phyloP scores from a whole-genome alignment of 2,329 filamentous ascomycete species.

The Colletotrichum shisoi region DNA sequence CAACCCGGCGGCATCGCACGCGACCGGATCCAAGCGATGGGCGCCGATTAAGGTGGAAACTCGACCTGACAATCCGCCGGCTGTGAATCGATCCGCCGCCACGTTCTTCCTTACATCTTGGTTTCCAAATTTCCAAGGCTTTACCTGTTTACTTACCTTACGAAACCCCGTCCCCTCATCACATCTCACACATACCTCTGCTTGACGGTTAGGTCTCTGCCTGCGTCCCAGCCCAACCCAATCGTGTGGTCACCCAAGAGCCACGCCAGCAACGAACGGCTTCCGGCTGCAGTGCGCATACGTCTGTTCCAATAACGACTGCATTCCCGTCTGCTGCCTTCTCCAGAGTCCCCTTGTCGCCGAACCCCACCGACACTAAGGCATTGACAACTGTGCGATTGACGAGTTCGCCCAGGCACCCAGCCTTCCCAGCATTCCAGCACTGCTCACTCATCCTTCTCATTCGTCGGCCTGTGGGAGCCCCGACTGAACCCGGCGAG shows the following conservation, averaged over 20 bases:
- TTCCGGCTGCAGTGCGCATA: conserved; percentile 27
- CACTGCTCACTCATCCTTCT: conserved; percentile 26
- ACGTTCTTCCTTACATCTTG: conserved; percentile 15
- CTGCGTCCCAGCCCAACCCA: conserved; percentile 33
- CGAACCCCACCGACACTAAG: conserved; percentile 31
- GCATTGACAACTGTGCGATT: conserved; percentile 37
- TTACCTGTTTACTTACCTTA: background rate
- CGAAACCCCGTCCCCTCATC: conserved; percentile 5
- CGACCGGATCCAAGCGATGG: conserved; percentile 28
- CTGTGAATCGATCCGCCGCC: conserved; percentile 32
- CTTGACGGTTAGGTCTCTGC: background rate
- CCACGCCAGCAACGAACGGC: conserved; percentile 28
- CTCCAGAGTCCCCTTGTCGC: conserved; percentile 32
- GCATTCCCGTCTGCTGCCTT: conserved; percentile 30
- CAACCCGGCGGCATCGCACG: conserved; percentile 30
- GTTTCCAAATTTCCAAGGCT: conserved; percentile 15
- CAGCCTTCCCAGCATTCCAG: conserved; percentile 31
- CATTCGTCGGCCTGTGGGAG: conserved; percentile 28
- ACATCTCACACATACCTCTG: background rate
- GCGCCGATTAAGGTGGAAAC: conserved; percentile 17
- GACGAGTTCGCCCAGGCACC: conserved; percentile 31
- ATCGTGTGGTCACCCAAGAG: conserved; percentile 23
- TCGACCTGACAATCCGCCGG: conserved; percentile 28
- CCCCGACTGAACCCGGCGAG: conserved; percentile 35
- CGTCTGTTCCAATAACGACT: conserved; percentile 38